A percentile compares a stretch with the other conserved stretches of the same genome.
Conservation (phyloP, 257 asterid species). For the Solanum neorickii region DNA sequence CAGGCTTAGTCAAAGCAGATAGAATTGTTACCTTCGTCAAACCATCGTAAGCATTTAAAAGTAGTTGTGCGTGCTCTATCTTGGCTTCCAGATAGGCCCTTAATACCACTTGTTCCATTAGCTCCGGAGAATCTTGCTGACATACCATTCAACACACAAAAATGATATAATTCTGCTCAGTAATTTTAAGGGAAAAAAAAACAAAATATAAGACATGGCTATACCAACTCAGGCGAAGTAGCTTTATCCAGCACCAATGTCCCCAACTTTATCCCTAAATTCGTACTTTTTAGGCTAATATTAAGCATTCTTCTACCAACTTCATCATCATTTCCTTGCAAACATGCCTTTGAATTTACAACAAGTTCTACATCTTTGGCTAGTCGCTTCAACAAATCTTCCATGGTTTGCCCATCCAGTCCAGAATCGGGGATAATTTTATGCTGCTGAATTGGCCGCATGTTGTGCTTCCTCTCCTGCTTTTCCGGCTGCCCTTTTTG, state of each 20-base stretch:
- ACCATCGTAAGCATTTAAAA: not conserved
- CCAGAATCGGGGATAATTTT: not conserved
- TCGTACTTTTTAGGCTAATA: not conserved
- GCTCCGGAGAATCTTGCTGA: not conserved
- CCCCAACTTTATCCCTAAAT: not conserved
- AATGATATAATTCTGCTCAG: not conserved
- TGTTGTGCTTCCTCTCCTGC: not conserved
- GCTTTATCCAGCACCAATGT: not conserved
- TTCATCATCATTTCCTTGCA: not conserved
- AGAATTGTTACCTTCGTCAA: not conserved
- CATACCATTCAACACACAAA: not conserved
- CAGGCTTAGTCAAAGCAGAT: not conserved
- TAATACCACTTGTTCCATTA: not conserved
- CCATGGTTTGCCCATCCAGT: not conserved
- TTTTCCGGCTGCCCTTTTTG: not conserved
- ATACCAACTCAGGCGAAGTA: not conserved
- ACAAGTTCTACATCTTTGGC: not conserved
- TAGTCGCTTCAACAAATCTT: not conserved
- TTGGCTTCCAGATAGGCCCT: not conserved
- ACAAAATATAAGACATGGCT: not conserved
- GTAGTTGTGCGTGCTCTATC: not conserved
- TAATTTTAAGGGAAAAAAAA: not conserved
- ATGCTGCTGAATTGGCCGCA: not conserved
- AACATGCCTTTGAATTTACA: not conserved
- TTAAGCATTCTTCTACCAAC: not conserved